Evolutionary conservation across 345 rosid species (phyloP).

Genomic region (Melaleuca alternifolia): DNA sequence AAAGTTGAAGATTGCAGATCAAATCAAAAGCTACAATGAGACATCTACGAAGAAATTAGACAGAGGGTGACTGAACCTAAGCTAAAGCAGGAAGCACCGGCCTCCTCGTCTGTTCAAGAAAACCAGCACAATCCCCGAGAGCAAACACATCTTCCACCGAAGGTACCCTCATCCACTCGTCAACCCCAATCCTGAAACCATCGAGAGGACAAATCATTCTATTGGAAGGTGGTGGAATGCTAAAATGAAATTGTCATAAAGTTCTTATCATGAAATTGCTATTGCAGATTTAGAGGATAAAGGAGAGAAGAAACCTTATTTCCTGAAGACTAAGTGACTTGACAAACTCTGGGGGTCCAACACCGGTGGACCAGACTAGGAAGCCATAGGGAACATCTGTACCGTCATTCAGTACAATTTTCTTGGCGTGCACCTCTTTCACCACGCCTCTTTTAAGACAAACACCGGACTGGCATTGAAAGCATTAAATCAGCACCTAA

Average conservation of each 20-base stretch:
- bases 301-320: too few species aligned
- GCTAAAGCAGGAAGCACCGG: slow-evolving; percentile 71
- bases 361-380: slow-evolving; percentile 92
- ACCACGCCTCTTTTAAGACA: slow-evolving; percentile 41
- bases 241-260: too few species aligned
- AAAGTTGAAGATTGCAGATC: background rate
- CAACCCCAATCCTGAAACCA: too few species aligned
- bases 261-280: too few species aligned
- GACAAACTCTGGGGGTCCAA: slow-evolving; percentile 65
- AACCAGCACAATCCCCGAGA: slow-evolving; percentile 67
- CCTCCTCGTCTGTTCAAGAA: slow-evolving; percentile 58
- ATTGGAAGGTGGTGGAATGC: too few species aligned
- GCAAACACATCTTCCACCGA: slow-evolving; percentile 61
- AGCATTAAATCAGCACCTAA: background rate
- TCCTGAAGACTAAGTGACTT: too few species aligned
- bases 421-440: slow-evolving; percentile 44
- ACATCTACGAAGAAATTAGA: background rate
- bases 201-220: too few species aligned
- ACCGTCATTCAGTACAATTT: slow-evolving; percentile 44
- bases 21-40: background rate
- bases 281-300: too few species aligned
- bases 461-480: slow-evolving; percentile 34
- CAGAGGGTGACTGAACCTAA: slow-evolving; percentile 18
- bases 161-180: slow-evolving; percentile 50
- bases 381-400: slow-evolving; percentile 72